Evolutionary conservation across 305 asterid species (phyloP).

Genomic region (Fraxinus greggii): DNA sequence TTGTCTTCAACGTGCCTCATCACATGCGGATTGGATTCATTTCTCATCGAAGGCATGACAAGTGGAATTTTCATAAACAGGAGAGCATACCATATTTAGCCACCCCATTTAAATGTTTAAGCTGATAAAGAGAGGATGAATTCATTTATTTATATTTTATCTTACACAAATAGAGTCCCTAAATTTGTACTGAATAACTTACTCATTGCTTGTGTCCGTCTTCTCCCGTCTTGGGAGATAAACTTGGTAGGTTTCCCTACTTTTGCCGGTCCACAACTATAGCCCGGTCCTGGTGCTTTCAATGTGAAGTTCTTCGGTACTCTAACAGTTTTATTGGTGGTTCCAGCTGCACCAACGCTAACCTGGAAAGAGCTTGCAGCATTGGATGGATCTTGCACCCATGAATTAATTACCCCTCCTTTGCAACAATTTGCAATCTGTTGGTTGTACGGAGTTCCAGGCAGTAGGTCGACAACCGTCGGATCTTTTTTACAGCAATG

Average conservation of each 20-base stretch:
- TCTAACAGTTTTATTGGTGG: conserved; percentile 51
- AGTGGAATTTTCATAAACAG: background rate
- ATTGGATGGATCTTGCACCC: conserved; percentile 50
- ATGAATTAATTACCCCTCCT: conserved; percentile 55
- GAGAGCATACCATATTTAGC: background rate
- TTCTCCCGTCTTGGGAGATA: conserved; percentile 43
- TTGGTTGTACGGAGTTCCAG: conserved; percentile 53
- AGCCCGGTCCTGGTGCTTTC: conserved; percentile 62
- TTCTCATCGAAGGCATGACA: background rate
- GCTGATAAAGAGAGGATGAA: background rate
- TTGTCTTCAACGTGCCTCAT: background rate
- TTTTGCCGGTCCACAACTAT: conserved; percentile 60
- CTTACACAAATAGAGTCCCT: background rate
- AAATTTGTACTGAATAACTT: conserved; percentile 23
- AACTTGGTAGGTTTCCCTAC: conserved; percentile 47
- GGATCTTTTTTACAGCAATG: conserved; percentile 67
- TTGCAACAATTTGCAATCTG: conserved; percentile 62
- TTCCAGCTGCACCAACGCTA: conserved; percentile 57
- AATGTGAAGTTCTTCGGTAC: conserved; percentile 57
- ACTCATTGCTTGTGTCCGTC: conserved; percentile 69
- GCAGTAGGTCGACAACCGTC: conserved; percentile 46
- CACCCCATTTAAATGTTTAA: background rate
- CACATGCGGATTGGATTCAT: background rate
- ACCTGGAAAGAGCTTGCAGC: conserved; percentile 56
- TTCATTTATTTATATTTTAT: background rate